Conservation (phyloP, 345 rosid species). For the Aquilaria sinensis region DNA sequence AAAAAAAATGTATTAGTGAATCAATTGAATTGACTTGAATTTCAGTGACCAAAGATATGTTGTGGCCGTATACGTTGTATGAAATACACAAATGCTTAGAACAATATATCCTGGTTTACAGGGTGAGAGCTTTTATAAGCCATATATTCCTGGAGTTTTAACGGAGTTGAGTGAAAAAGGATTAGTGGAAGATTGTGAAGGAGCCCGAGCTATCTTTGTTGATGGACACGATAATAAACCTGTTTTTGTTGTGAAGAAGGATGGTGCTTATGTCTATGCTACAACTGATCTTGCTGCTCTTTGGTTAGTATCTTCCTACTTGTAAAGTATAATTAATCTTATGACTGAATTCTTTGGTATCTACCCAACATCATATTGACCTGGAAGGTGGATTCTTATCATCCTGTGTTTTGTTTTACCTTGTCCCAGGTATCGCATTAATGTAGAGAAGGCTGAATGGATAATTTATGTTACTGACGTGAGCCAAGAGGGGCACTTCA, state of each 20-base stretch:
- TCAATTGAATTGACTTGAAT: no score
- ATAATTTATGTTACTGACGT: constrained; percentile 94
- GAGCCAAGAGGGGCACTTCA: constrained; percentile 91
- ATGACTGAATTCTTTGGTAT: no score
- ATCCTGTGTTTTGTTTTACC: neutral
- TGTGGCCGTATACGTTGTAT: no score
- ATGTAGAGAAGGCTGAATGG: constrained; percentile 95
- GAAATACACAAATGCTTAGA: no score
- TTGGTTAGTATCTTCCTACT: constrained; percentile 43
- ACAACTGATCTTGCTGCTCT: constrained; percentile 93
- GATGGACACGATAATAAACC: constrained; percentile 71
- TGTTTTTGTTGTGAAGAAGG: constrained; percentile 91
- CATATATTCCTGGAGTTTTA: constrained; percentile 58
- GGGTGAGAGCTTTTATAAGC: constrained; percentile 99
- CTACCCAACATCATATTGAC: no score
- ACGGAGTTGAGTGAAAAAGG: constrained; percentile 49
- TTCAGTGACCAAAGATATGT: no score
- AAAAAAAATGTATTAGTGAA: no score
- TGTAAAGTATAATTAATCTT: no score
- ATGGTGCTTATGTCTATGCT: constrained; percentile 94
- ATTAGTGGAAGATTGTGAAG: constrained; percentile 76
- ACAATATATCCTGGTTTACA: constrained; percentile 18
- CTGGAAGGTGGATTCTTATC: neutral
- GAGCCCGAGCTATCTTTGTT: constrained; percentile 81
- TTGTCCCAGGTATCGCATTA: constrained; percentile 71